Evolutionary conservation across 2,329 filamentous ascomycete species (phyloP).

Genomic region (Verticillium nonalfalfae): DNA sequence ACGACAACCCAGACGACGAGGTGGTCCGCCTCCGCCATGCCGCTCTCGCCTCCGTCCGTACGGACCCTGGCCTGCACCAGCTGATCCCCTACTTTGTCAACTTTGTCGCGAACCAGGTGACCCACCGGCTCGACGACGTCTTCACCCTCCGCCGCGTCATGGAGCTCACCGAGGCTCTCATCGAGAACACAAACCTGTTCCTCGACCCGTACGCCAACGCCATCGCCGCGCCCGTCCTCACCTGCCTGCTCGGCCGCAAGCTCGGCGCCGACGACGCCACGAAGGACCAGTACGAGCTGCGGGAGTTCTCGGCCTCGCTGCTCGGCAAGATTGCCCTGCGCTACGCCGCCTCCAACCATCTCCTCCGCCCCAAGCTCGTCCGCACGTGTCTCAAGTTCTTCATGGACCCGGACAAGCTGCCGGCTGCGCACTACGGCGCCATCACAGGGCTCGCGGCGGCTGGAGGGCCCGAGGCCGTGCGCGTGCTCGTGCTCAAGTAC

Average conservation of each 20-base stretch:
- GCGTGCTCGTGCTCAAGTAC: constrained; percentile 49
- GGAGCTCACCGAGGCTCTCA: constrained; percentile 77
- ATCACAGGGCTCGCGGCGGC: constrained; percentile 73
- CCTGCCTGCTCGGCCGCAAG: constrained; percentile 80
- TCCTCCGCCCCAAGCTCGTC: constrained; percentile 80
- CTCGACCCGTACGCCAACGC: constrained; percentile 53
- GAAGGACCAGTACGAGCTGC: constrained; percentile 68
- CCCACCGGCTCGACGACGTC: constrained; percentile 83
- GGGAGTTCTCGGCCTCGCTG: constrained; percentile 78
- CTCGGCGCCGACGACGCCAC: constrained; percentile 55
- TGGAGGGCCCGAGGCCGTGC: constrained; percentile 58
- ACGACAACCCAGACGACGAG: constrained; percentile 79
- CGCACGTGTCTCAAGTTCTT: constrained; percentile 92
- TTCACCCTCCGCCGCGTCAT: constrained; percentile 90
- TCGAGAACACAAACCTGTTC: constrained; percentile 77
- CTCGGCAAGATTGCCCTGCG: constrained; percentile 73
- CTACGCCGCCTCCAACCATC: constrained; percentile 73
- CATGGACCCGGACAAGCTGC: constrained; percentile 76
- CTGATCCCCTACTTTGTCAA: constrained; percentile 94
- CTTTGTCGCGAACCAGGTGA: constrained; percentile 93
- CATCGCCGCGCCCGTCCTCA: constrained; percentile 81
- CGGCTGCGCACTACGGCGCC: constrained; percentile 83
- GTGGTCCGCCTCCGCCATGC: constrained; percentile 68
- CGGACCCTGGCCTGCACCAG: constrained; percentile 91
- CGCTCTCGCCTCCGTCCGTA: constrained; percentile 75